phyloP scores from a whole-genome alignment of 768 basidiomycete genomes.

The Galerina marginata region DNA sequence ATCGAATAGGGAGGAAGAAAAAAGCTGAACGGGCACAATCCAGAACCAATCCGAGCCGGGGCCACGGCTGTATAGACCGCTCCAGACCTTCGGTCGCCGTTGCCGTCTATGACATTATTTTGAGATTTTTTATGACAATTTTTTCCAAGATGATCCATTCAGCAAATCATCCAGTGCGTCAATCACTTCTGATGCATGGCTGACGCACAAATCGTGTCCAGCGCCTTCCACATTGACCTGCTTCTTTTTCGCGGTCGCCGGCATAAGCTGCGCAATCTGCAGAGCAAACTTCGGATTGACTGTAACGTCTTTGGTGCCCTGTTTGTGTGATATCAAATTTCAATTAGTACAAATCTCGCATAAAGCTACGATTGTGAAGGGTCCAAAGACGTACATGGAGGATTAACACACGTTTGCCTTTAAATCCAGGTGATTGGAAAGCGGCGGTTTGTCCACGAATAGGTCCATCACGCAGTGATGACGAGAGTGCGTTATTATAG shows the following conservation, averaged over 20 bases:
- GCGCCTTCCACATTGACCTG: conserved; percentile 56
- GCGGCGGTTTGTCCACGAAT: conserved; percentile 63
- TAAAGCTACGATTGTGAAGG: background rate
- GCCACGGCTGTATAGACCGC: too few relatives aligned
- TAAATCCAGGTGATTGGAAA: conserved; percentile 56
- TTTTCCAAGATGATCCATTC: conserved; percentile 18
- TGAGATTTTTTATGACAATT: background rate
- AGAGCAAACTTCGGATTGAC: conserved; percentile 59
- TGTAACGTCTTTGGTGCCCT: conserved; percentile 66
- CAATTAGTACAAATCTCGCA: background rate
- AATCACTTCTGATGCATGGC: conserved; percentile 42
- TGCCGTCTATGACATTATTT: background rate
- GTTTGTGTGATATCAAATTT: background rate
- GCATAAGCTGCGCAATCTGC: conserved; percentile 50
- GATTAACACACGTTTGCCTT: conserved; percentile 58
- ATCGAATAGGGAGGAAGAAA: too few relatives aligned
- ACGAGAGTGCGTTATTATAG: conserved; percentile 79
- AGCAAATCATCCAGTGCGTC: conserved; percentile 41
- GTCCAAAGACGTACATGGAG: conserved; percentile 56
- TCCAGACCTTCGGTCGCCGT: too few relatives aligned
- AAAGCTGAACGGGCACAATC: too few relatives aligned
- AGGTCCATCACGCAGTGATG: conserved; percentile 74
- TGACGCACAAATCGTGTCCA: conserved; percentile 57
- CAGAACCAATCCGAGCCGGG: too few relatives aligned
- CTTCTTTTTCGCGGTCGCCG: conserved; percentile 40